Evolutionary conservation across 768 basidiomycete species (phyloP), one percentile per base, ranked within the genome.

Genomic region (Chlorophyllum brunneum): DNA sequence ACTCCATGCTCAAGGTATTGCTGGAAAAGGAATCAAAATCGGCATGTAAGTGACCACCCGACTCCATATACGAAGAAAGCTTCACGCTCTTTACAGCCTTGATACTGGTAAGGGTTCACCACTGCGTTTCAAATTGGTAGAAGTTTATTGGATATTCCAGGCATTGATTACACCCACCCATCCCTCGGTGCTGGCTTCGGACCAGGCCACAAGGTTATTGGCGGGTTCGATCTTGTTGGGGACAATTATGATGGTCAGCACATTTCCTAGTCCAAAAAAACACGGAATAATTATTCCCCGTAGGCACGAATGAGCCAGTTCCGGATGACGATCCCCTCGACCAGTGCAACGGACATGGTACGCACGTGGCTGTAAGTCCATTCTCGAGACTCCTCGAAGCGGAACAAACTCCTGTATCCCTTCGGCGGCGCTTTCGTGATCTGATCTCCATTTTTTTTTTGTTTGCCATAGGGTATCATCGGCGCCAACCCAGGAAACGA

Each of bases 21-120:
- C 72, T 23, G 86, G 88, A 10, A 74, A 74, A 34, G 85, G 85
- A 2, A 70, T 86, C 63, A 85, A 84, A 59, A 75, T 90, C 49
- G 86, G 77, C 55, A 80, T 87, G 80, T 81, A 51, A 63, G 78
- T 57, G 11, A 18, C 24, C 13, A 20, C 20, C 13, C 9, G 38
- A 20, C 9, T 23, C 10, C 10, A 5, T 4, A 2, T 23, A 8
- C 38, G 16, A 10, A 8, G 10, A 18, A 9, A 40, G 8, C 9
- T 13, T 40, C 7, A 5, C 39, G 11, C 7, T 11, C 8, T 24
- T 40, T 23, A 6, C 16, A 80, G 78, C 38, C 71, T 86, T 48
- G 82, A 82, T 56, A 72, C 74, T n/a, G 73, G 74, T 61, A 41
- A 29, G 60, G 30, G 34, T 13, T 26, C 16, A 33, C 58, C 7